Conservation (phyloP, 169 alveolate species). For the Plasmodium knowlesi region DNA sequence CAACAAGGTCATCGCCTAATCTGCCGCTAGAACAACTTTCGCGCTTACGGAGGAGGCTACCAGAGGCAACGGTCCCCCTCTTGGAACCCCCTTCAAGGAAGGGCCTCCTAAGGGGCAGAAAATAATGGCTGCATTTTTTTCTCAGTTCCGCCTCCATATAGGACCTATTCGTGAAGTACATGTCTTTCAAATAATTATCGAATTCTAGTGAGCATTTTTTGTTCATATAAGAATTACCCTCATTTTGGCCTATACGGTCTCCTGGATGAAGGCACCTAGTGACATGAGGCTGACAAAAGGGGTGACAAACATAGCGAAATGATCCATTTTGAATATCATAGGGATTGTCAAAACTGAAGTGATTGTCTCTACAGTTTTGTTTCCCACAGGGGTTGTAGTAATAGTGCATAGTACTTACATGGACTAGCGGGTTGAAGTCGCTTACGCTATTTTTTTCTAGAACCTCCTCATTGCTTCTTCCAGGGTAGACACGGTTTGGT, state of each 20-base stretch:
- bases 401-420: background rate
- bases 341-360: background rate
- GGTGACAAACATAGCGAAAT: background rate
- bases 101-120: background rate
- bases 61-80: background rate
- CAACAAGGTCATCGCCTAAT: background rate
- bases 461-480: background rate
- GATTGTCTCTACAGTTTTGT: background rate
- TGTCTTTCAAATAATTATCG: background rate
- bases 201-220: background rate
- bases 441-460: background rate
- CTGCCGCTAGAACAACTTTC: background rate
- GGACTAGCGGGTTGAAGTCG: conserved; percentile 26
- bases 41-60: background rate
- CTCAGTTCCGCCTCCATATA: conserved; percentile 15
- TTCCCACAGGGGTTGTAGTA: background rate
- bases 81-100: background rate
- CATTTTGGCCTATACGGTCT: background rate
- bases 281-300: background rate
- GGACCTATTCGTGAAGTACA: background rate
- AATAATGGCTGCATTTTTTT: background rate
- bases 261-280: background rate
- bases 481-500: too few relatives aligned
- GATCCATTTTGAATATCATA: background rate
- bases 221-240: background rate